Conservation (phyloP, 108 stramenopile genomes). For the Conticribra guillardii region DNA sequence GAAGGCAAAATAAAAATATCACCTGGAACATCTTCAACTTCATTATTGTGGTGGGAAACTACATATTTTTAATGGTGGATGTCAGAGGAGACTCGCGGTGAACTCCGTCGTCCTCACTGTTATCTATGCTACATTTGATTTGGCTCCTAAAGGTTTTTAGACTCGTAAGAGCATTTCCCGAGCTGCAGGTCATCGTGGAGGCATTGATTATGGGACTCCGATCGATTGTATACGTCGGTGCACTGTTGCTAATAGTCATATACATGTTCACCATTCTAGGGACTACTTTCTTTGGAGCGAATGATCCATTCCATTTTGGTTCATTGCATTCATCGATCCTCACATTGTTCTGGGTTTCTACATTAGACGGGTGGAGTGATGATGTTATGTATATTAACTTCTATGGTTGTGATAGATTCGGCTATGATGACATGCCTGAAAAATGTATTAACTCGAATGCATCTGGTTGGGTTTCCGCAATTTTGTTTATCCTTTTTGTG, state of each 20-base stretch:
- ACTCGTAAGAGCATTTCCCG: slow-evolving; percentile 45
- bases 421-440: slow-evolving; percentile 22
- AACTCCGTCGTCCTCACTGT: too few relatives aligned
- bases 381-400: slow-evolving; percentile 44
- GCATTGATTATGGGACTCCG: slow-evolving; percentile 29
- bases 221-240: slow-evolving; percentile 38
- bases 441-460: slow-evolving; percentile 27
- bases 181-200: slow-evolving; percentile 33
- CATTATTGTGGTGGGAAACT: slow-evolving; percentile 23
- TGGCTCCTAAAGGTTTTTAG: slow-evolving; percentile 45
- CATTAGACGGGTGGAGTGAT: slow-evolving; percentile 30
- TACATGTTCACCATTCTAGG: slow-evolving; percentile 49
- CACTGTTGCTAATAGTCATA: slow-evolving; percentile 36
- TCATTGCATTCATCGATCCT: slow-evolving; percentile 19
- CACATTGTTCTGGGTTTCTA: slow-evolving; percentile 34
- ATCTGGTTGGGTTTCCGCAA: neutral
- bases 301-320: slow-evolving; percentile 44
- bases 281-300: slow-evolving; percentile 31
- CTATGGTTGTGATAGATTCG: slow-evolving; percentile 37
- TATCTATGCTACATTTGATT: slow-evolving; percentile 41
- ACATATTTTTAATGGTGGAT: too few relatives aligned
- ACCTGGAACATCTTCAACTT: slow-evolving; percentile 51
- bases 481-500: slow-evolving; percentile 37
- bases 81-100: too few relatives aligned
- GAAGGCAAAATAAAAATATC: slow-evolving; percentile 21